Evolutionary conservation across 495 filamentous ascomycete species (phyloP).

Genomic region (Penicillium simplicissimum): DNA sequence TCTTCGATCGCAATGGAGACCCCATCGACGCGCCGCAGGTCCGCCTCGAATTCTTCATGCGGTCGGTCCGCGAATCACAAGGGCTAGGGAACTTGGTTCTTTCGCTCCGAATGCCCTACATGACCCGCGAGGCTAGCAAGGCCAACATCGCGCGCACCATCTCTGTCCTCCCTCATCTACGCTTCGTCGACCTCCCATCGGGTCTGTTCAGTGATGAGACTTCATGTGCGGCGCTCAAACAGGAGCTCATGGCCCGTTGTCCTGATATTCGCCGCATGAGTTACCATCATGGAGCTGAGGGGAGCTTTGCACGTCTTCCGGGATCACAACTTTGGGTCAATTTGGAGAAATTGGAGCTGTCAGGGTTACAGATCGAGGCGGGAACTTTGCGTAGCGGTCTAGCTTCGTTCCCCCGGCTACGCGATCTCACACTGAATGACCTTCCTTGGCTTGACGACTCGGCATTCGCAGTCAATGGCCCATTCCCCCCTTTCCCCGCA

Average conservation of each 20-base stretch:
- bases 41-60: conserved; percentile 74
- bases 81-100: conserved; percentile 65
- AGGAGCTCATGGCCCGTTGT: conserved; percentile 82
- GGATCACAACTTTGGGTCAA: conserved; percentile 69
- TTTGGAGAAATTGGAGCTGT: conserved; percentile 78
- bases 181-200: conserved; percentile 82
- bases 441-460: conserved; percentile 72
- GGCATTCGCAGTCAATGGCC: conserved; percentile 60
- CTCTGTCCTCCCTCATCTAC: conserved; percentile 79
- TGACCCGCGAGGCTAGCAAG: conserved; percentile 88
- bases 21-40: conserved; percentile 75
- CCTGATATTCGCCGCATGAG: conserved; percentile 84
- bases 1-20: conserved; percentile 72
- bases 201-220: conserved; percentile 81
- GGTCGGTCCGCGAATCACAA: conserved; percentile 74
- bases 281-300: conserved; percentile 77
- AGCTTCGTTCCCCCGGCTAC: conserved; percentile 62
- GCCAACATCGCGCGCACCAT: conserved; percentile 82
- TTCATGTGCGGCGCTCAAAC: conserved; percentile 68
- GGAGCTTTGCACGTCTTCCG: conserved; percentile 68
- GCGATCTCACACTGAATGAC: conserved; percentile 69
- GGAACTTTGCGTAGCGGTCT: conserved; percentile 69
- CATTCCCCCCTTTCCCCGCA: conserved; percentile 66
- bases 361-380: conserved; percentile 70
- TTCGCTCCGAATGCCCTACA: conserved; percentile 90